These are phyloP conservation scores for Jasminum sambac DNA, from an alignment of 257 asterid genomes.

Conservation along the genomic window DNA sequence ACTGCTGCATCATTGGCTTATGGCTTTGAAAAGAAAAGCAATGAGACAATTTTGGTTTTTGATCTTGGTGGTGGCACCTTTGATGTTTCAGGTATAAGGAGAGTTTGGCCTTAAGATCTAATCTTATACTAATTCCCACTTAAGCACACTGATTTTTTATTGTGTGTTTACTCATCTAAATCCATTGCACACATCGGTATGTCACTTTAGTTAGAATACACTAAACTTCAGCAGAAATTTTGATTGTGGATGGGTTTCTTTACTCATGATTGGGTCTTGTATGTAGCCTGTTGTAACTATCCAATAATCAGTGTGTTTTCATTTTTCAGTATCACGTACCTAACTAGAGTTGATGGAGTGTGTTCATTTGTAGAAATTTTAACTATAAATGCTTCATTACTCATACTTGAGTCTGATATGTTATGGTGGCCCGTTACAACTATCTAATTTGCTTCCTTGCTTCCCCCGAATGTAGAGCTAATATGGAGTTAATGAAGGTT, in stretches of 20 bases:
- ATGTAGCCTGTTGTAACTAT: neutral
- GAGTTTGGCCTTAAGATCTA: neutral
- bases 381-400: neutral
- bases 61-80: constrained; percentile 54
- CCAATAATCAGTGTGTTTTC: neutral
- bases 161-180: neutral
- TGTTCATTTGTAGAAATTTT: neutral
- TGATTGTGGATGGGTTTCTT: neutral
- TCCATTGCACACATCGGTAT: neutral
- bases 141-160: neutral
- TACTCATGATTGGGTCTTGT: neutral
- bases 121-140: neutral
- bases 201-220: neutral
- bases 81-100: constrained; percentile 51
- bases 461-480: neutral
- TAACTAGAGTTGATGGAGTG: too few relatives aligned
- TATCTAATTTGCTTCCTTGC: neutral
- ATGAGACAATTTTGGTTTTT: constrained; percentile 57
- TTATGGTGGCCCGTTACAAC: neutral
- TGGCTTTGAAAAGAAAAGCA: constrained; percentile 45
- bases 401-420: neutral
- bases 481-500: neutral
- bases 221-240: neutral
- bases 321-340: too few relatives aligned
- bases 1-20: constrained; percentile 49